A percentile compares a stretch with the other conserved stretches of the same genome.
Evolutionary conservation across 2,329 filamentous ascomycete species (phyloP).

Genomic region (Xylaria sp.): DNA sequence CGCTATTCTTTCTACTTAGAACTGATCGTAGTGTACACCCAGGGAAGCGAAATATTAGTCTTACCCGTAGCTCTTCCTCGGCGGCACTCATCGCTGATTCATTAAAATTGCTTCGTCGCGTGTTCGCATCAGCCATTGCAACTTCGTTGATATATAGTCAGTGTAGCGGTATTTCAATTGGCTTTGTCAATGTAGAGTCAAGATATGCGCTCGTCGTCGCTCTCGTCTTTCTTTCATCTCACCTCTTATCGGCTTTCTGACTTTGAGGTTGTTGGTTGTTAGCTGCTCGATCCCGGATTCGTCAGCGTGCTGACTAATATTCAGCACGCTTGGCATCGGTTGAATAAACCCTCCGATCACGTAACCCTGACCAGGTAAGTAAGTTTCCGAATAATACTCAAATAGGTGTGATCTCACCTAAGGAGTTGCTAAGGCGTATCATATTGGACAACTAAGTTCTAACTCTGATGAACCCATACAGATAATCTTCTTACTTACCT

Average conservation of each 20-base stretch:
- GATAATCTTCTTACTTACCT: too few relatives aligned
- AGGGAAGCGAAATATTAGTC: background rate
- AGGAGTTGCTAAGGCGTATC: background rate
- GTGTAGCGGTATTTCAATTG: background rate
- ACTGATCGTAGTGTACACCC: too few relatives aligned
- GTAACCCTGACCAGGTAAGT: background rate
- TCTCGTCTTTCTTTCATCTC: background rate
- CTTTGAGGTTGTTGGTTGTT: background rate
- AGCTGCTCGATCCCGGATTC: background rate
- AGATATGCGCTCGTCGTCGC: background rate
- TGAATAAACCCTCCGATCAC: conserved; percentile 12
- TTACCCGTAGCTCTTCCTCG: conserved; percentile 32
- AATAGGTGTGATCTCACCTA: background rate
- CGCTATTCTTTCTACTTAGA: conserved; percentile 36
- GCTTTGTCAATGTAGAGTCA: background rate
- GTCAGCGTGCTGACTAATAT: background rate
- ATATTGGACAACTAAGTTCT: too few relatives aligned
- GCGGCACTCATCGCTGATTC: conserved; percentile 15
- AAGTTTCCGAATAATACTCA: too few relatives aligned
- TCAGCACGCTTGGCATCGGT: background rate
- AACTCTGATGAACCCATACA: too few relatives aligned
- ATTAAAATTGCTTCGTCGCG: background rate
- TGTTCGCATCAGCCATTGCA: conserved; percentile 5
- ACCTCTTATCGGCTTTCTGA: background rate
- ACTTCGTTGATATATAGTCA: background rate